Evolutionary conservation across 805 yeast species (phyloP), one percentile per base, ranked within the genome.

Genomic region (Starmerella vaccinii): DNA sequence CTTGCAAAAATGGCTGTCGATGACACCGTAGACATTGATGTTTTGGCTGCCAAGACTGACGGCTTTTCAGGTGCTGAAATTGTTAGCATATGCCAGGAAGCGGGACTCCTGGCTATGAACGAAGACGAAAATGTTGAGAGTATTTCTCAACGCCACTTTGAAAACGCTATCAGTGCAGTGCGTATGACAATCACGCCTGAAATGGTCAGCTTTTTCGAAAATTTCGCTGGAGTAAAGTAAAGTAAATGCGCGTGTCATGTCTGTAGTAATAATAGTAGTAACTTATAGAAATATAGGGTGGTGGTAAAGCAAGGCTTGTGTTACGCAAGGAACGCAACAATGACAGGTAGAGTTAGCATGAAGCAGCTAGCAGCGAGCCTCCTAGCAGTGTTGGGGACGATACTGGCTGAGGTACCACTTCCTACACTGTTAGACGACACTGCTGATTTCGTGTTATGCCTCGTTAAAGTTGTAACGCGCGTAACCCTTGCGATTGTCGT

Each of bases 51-150:
- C 1, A 60, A 68, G 5, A 84, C 96, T 0, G 90, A 83, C 0
- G 97, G 98, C 0, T 88, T 95, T 61, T 88, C 97, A 0, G 99
- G 99, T 33, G 96, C 97, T 0, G 98, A 92, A 65, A 85, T 92
- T 34, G 95, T 89, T 0, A 72, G 88, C 19, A 65, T 90, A 19
- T 86, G 96, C 60, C 97, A 89, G 65, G 97, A 90, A 65, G 96
- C 97, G 0, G 98, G 98, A 2, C 68, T 92, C 12, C 78, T 84
- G n/a, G 96, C 97, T 0, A 80, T 92, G 51, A 87, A 86, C 82
- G 95, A 86, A 58, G 68, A 84, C 55, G 65, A 75, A 5, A 68
- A 77, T 4, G 59, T 59, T 16, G 54, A 40, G 37, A 57, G 59
- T 6, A 94, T 89, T 0, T 65, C 66, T n/a, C 71, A 70, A 53